Base-by-base conservation (phyloP, 306 rosid genomes). In the Luffa aegyptiaca region DNA sequence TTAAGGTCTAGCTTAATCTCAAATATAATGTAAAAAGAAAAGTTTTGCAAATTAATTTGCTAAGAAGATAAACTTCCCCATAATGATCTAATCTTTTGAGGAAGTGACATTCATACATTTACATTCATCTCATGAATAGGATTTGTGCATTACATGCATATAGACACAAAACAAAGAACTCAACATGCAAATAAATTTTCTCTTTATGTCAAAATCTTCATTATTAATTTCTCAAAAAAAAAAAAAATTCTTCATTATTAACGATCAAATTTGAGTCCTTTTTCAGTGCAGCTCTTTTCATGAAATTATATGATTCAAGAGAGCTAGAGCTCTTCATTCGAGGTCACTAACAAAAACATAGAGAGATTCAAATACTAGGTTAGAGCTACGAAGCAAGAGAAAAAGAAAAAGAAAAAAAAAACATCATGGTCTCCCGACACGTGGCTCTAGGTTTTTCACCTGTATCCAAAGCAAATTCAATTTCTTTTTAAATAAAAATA, bases 351-450 rank as follows among this genome's bases (percentile, higher is more conserved):
- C 51, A 76, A 76, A 59, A 17, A 21, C 52, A 11, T 41, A 3
- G 80, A 77, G 26, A 58, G 48, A 77, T 77, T 39, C 68, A 58
- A 77, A 59, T 77, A 77, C 80, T 77, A 77, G 80, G 80, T 77
- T 59, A 59, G 71, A 58, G 42, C 68, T 57, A 77, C 80, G 26
- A 77, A 74, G 26, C 26, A 49, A 7, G 59, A 41, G 14, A 37
- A 8, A 16, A 7, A 65, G 2, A 0, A 36, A 39, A 58, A 8
- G 3, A 6, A 31, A 8, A 26, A 73, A 49, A 49, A 48, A 74
- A 31, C 46, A 65, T 16, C 62, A 74, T 31, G 78, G 61, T 74
- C 61, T 51, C 78, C 78, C 62, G 78, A 74, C 62, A 74, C 78
- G 78, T 74, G 78, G 62, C 78, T 74, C 78, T 74, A 74, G 78